These are phyloP conservation scores for Termitomyces sp. DNA, from an alignment of 768 basidiomycete species.

Conservation along the genomic window DNA sequence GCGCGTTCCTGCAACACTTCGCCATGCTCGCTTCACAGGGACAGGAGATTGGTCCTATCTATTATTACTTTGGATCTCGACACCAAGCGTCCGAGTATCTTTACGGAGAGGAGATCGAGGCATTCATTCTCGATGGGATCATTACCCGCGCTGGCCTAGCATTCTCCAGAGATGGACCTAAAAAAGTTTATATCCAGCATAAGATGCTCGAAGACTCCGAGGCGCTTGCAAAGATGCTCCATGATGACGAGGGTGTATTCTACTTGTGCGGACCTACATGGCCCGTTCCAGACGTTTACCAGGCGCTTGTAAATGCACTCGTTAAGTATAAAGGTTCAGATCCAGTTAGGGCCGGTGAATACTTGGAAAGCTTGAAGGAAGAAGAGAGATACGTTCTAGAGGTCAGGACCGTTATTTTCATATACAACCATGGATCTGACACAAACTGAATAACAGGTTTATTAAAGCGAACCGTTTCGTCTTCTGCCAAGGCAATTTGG, in stretches of 20 bases:
- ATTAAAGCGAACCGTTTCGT: too few relatives aligned
- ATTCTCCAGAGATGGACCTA: conserved; percentile 89
- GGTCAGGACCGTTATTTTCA: conserved; percentile 35
- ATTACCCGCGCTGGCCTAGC: conserved; percentile 91
- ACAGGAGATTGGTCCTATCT: conserved; percentile 80
- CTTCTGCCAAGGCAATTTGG: background rate
- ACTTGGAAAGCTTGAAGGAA: conserved; percentile 87
- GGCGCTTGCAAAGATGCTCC: conserved; percentile 67
- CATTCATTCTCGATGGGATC: conserved; percentile 78
- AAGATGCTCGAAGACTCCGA: conserved; percentile 92
- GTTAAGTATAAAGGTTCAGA: conserved; percentile 64
- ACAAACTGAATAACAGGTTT: conserved; percentile 15
- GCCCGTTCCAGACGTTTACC: conserved; percentile 99
- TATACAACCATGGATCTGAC: background rate
- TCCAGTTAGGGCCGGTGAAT: conserved; percentile 64
- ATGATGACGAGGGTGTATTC: conserved; percentile 75
- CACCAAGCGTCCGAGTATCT: conserved; percentile 95
- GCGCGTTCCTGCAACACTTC: conserved; percentile 96
- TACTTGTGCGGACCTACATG: conserved; percentile 98
- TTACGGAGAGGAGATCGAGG: conserved; percentile 95
- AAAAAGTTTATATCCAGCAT: conserved; percentile 98
- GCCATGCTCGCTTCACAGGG: conserved; percentile 76
- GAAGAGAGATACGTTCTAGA: conserved; percentile 97
- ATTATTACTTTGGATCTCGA: conserved; percentile 99
- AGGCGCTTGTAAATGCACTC: conserved; percentile 82